Conservation (phyloP, 177 flowering plant species). For the Vitis hybrid region DNA sequence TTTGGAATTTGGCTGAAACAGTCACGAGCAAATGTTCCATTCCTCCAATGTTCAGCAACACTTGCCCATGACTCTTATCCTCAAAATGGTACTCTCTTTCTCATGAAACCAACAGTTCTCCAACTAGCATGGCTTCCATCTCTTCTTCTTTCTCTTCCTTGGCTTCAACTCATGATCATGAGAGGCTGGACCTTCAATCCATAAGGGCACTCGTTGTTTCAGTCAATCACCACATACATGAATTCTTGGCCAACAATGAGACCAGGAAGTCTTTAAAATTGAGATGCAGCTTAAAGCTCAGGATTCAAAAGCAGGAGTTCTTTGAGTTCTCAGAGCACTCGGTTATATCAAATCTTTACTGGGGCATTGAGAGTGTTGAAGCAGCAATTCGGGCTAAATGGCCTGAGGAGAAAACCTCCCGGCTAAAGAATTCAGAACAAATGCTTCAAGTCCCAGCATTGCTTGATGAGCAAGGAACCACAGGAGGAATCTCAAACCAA, state of each 20-base stretch:
- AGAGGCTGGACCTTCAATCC: conserved; percentile 36
- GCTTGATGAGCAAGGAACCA: conserved; percentile 56
- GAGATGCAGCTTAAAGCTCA: conserved; percentile 42
- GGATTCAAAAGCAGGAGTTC: conserved; percentile 35
- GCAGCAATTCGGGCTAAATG: conserved; percentile 33
- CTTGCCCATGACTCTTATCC: conserved; percentile 3
- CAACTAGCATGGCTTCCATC: conserved; percentile 5
- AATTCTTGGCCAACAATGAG: conserved; percentile 28
- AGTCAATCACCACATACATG: conserved; percentile 38
- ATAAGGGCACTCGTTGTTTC: conserved; percentile 34
- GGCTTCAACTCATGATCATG: conserved; percentile 16
- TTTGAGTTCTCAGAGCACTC: conserved; percentile 61
- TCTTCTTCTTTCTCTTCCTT: conserved; percentile 20
- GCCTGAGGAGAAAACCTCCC: conserved; percentile 30
- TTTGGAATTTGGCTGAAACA: conserved; percentile 33
- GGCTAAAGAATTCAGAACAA: conserved; percentile 47
- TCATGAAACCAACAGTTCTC: conserved; percentile 18
- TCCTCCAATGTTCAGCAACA: background rate
- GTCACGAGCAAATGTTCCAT: conserved; percentile 38
- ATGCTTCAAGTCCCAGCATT: conserved; percentile 80
- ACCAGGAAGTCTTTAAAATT: conserved; percentile 30
- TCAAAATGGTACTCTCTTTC: background rate
- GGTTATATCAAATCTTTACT: conserved; percentile 56
- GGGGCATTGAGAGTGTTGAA: conserved; percentile 58
- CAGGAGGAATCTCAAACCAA: conserved; percentile 51